These are phyloP conservation scores for Cryphonectria carpinicola DNA, from an alignment of 2,329 filamentous ascomycete species.

Conservation along the genomic window DNA sequence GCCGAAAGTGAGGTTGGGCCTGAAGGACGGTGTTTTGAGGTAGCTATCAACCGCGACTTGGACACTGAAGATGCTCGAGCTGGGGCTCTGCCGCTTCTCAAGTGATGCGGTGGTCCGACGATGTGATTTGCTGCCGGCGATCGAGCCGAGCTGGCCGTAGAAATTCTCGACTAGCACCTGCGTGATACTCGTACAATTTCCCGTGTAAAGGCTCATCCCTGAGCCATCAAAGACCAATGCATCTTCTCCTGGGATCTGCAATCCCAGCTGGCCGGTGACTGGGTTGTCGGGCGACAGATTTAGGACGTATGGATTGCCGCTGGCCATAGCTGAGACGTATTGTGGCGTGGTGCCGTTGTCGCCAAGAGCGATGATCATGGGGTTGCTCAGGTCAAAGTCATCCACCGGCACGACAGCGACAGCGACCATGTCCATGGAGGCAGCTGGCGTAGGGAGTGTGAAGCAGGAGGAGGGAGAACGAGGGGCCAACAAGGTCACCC, in stretches of 20 bases:
- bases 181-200: conserved; percentile 29
- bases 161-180: conserved; percentile 32
- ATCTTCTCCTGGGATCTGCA: conserved; percentile 28
- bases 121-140: conserved; percentile 13
- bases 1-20: conserved; percentile 31
- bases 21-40: conserved; percentile 24
- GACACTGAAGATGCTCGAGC: conserved; percentile 32
- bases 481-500: conserved; percentile 32
- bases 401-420: conserved; percentile 27
- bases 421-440: conserved; percentile 31
- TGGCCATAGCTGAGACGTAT: conserved; percentile 31
- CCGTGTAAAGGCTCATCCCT: conserved; percentile 33
- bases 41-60: conserved; percentile 29
- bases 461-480: conserved; percentile 34
- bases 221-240: conserved; percentile 32
- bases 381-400: conserved; percentile 25
- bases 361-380: conserved; percentile 32
- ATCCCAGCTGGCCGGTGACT: conserved; percentile 29
- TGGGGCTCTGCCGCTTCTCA: conserved; percentile 17
- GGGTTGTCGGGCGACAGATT: conserved; percentile 31
- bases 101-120: background rate
- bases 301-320: conserved; percentile 30
- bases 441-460: conserved; percentile 30
- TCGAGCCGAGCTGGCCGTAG: conserved; percentile 29
- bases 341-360: conserved; percentile 33